Conservation (phyloP, 352 stramenopile species). For the Thalassiosira mediterranea region DNA sequence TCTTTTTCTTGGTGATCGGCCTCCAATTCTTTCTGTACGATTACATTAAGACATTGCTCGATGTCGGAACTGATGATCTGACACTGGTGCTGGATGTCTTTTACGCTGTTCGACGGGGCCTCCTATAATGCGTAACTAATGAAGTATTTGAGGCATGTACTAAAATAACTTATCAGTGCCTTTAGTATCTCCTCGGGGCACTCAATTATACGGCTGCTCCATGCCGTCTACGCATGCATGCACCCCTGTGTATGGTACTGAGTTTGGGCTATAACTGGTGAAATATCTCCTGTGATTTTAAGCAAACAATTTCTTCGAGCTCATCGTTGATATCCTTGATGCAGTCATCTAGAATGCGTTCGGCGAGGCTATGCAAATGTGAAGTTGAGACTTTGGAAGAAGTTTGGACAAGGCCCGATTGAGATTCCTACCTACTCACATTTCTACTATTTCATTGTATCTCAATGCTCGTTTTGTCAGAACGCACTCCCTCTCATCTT, state of each 20-base stretch:
- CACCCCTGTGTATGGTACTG: no score
- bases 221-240: no score
- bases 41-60: slow-evolving; percentile 85
- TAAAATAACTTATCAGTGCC: no score
- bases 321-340: slow-evolving; percentile 30
- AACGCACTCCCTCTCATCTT: neutral
- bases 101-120: slow-evolving; percentile 78
- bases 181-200: no score
- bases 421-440: no score
- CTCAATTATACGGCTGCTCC: no score
- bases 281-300: slow-evolving; percentile 1
- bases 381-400: no score
- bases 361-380: slow-evolving; percentile 1
- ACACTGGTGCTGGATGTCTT: slow-evolving; percentile 86
- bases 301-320: slow-evolving; percentile 2
- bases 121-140: slow-evolving; percentile 41
- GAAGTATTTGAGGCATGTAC: no score
- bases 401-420: no score
- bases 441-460: slow-evolving; percentile 16
- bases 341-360: slow-evolving; percentile 21
- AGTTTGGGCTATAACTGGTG: no score
- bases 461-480: slow-evolving; percentile 12
- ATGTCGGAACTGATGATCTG: slow-evolving; percentile 85
- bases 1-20: slow-evolving; percentile 88
- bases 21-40: slow-evolving; percentile 88